Evolutionary conservation across 257 asterid species (phyloP), one percentile per base, ranked within the genome.

Genomic region (Vinca minor): DNA sequence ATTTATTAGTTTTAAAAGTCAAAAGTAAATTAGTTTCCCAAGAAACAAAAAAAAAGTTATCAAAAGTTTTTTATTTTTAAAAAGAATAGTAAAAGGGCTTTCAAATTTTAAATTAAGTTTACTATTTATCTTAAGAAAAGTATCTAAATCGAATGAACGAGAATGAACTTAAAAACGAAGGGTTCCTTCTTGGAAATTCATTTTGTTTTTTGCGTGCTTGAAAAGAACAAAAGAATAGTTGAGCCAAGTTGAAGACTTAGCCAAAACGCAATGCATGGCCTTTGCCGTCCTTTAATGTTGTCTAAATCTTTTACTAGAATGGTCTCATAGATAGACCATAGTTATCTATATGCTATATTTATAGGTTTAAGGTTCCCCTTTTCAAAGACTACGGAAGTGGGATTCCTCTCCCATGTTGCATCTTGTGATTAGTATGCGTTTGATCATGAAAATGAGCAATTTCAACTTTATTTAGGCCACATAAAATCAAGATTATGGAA

Each of bases 181-280:
- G 62, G 42, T 39, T 20, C 28, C 23, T 67, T 67, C 71, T 34
- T 4, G 58, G 65, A 67, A 67, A 67, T 57, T 67, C 60, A 45
- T 7, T 31, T 52, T n/a, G n/a, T n/a, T n/a, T 15, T 23, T 53
- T 53, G 17, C 21, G 31, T 49, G 29, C 26, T 54, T 38, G n/a
- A 28, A 54, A 4, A 29, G 25, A 20, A 8, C 15, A 20, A 15
- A 53, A 53, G 5, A 0, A 14, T 12, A 52, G 47, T 12, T 13
- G 18, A 42, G 47, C 47, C 47, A 42, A 38, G 10, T 38, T 38
- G 47, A 42, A 42, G 18, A 12, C 38, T 34, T 34, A 34, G 3
- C 4, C 38, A 34, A 34, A 34, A 34, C 38, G 38, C 38, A 2
- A 13, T 42, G 17, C 5, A 42, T 0, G 2, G 47, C 4, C 47